Percentiles rank a stretch among this genome's conserved stretches.
Evolutionary conservation across 78 protist species (phyloP).

Genomic region (Dictyostelium discoideum): DNA sequence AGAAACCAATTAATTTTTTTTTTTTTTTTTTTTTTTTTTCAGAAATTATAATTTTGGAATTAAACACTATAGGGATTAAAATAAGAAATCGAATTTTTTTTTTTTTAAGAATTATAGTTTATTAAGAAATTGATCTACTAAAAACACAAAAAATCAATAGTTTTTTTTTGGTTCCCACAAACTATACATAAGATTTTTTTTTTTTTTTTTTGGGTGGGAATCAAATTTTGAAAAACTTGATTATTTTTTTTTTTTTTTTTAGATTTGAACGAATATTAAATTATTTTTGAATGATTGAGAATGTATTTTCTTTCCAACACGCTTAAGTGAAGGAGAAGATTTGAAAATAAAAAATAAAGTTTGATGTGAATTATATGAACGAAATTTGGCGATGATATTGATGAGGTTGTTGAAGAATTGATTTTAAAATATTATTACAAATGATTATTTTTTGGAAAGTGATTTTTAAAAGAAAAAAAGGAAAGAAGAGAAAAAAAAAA

Average conservation of each 20-base stretch:
- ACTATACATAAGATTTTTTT: not conserved
- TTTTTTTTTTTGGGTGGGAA: not conserved
- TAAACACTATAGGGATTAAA: not conserved
- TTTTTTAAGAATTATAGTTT: not conserved
- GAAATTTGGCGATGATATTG: not conserved
- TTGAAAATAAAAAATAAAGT: not conserved
- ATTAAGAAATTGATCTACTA: not conserved
- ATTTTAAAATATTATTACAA: not conserved
- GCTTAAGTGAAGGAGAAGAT: slow-evolving; percentile 11
- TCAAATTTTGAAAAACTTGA: not conserved
- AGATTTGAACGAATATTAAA: not conserved
- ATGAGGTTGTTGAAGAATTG: not conserved
- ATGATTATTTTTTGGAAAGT: not conserved
- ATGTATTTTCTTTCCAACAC: not conserved
- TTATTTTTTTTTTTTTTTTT: not conserved
- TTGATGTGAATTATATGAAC: not conserved
- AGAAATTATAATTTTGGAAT: too few species aligned
- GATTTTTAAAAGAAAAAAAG: not conserved
- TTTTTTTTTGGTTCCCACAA: not conserved
- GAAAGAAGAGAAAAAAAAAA: not conserved
- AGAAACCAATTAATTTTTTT: too few species aligned
- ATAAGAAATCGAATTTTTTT: not conserved
- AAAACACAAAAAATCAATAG: not conserved
- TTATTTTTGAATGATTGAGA: not conserved
- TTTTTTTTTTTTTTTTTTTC: too few species aligned